A percentile compares a stretch with the other conserved stretches of the same genome.
Evolutionary conservation across 306 rosid species (phyloP).

Genomic region (Spatholobus suberectus): DNA sequence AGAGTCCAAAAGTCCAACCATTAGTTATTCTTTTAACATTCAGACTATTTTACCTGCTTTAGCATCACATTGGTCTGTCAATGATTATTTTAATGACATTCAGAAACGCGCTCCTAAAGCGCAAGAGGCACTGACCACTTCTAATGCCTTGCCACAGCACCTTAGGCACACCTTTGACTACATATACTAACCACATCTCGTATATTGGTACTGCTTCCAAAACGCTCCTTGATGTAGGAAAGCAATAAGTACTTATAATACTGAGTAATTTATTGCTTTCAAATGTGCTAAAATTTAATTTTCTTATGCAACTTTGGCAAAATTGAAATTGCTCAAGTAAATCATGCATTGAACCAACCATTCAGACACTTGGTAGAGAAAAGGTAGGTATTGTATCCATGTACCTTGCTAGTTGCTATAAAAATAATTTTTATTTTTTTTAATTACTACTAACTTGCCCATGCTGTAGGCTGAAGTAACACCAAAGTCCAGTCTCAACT

Average conservation of each 20-base stretch:
- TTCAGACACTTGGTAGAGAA: not conserved
- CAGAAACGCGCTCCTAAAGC: not conserved
- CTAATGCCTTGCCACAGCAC: not conserved
- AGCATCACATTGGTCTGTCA: not conserved
- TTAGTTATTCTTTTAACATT: not conserved
- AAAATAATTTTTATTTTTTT: not conserved
- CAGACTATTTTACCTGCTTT: conserved; percentile 6
- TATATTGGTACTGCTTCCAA: not conserved
- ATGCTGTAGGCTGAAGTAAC: not conserved
- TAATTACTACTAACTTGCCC: not conserved
- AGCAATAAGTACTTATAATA: not conserved
- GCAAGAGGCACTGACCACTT: not conserved
- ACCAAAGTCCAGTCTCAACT: not conserved
- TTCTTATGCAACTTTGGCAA: not conserved
- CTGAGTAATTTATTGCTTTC: not conserved
- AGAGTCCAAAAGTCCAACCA: not conserved
- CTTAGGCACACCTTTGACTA: not conserved
- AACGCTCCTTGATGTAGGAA: not conserved
- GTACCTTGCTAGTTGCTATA: not conserved
- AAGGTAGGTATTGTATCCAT: not conserved
- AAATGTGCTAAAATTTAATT: not conserved
- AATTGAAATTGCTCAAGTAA: conserved; percentile 14
- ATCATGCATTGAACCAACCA: conserved; percentile 15
- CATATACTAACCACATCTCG: not conserved
- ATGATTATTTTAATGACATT: not conserved